phyloP scores from a whole-genome alignment of 768 basidiomycete genomes.

The Phanerodontia chrysosporium region DNA sequence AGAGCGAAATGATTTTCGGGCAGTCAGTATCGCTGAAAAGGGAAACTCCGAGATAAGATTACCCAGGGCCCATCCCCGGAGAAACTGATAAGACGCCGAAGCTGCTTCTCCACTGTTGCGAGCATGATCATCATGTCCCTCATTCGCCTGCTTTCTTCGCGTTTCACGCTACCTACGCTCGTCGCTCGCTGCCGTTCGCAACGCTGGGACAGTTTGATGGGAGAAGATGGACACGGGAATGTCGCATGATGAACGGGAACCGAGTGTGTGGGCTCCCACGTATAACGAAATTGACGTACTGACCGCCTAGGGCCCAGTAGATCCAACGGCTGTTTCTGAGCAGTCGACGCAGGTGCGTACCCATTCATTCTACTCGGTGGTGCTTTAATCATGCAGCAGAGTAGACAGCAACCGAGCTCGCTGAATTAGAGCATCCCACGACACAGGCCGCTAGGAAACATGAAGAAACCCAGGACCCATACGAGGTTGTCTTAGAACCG shows the following conservation, averaged over 20 bases:
- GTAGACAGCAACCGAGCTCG: neutral
- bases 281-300: neutral
- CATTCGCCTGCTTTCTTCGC: neutral
- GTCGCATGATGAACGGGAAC: neutral
- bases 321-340: neutral
- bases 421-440: neutral
- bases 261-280: neutral
- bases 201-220: neutral
- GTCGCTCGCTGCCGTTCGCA: neutral
- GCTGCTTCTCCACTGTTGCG: neutral
- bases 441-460: neutral
- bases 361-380: neutral
- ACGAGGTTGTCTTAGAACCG: slow-evolving; percentile 17
- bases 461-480: slow-evolving; percentile 3
- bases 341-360: neutral
- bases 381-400: neutral
- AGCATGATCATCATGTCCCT: neutral
- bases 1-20: neutral
- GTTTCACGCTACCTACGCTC: neutral
- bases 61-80: neutral
- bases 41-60: neutral
- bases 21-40: neutral
- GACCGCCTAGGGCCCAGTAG: neutral
- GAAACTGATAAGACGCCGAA: neutral
- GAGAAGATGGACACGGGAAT: too few relatives aligned